phyloP scores from a whole-genome alignment of 371 early-diverging fungal genomes.

The Mortierella sp. region DNA sequence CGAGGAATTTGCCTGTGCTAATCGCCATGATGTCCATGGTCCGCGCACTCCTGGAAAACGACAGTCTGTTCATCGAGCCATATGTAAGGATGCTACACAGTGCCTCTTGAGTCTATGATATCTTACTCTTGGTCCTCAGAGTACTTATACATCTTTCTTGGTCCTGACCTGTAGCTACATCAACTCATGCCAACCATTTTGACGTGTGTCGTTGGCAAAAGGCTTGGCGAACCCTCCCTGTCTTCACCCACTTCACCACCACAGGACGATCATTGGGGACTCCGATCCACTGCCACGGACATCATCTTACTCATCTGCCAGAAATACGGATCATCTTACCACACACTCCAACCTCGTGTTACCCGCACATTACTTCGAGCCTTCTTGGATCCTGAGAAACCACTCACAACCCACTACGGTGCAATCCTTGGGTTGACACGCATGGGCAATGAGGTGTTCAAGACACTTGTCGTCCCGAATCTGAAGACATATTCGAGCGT shows the following conservation, averaged over 20 bases:
- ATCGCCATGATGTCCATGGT: conserved; percentile 87
- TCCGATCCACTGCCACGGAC: conserved; percentile 82
- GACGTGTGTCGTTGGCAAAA: conserved; percentile 94
- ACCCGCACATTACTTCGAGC: conserved; percentile 89
- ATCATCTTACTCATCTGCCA: conserved; percentile 78
- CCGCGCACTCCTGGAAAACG: conserved; percentile 88
- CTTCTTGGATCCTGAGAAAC: conserved; percentile 87
- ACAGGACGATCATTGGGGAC: conserved; percentile 82
- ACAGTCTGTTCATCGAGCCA: conserved; percentile 96
- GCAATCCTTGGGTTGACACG: conserved; percentile 83
- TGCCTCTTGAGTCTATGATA: background rate
- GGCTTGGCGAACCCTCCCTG: conserved; percentile 68
- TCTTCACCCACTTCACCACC: conserved; percentile 4
- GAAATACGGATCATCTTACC: conserved; percentile 82
- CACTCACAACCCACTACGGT: conserved; percentile 88
- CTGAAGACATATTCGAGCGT: conserved; percentile 68
- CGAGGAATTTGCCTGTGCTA: conserved; percentile 75
- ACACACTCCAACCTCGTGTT: conserved; percentile 88
- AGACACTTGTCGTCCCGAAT: conserved; percentile 82
- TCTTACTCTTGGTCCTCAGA: too few relatives aligned
- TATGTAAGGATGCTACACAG: conserved; percentile 72
- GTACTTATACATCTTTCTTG: too few relatives aligned
- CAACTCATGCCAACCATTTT: conserved; percentile 97
- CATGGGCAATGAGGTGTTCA: conserved; percentile 84
- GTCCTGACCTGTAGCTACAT: conserved; percentile 82